phyloP scores from a whole-genome alignment of 495 filamentous ascomycete genomes.

The Aspergillus leporis region DNA sequence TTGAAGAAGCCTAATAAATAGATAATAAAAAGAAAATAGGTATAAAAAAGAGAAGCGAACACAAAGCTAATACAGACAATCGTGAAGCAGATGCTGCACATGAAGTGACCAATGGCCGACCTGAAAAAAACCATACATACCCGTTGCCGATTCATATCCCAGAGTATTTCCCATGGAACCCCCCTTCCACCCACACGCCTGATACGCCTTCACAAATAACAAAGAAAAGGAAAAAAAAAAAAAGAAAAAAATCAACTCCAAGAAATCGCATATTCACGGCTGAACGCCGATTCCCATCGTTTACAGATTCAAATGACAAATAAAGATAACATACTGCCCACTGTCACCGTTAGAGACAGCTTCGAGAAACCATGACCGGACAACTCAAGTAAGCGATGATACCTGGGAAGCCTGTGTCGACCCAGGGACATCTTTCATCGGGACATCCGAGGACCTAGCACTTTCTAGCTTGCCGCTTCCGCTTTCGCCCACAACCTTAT shows the following conservation, averaged over 20 bases:
- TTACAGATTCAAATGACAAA: constrained; percentile 19
- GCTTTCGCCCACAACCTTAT: constrained; percentile 12
- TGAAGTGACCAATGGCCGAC: constrained; percentile 12
- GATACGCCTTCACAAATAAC: constrained; percentile 30
- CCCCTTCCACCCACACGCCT: constrained; percentile 29
- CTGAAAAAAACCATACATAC: constrained; percentile 13
- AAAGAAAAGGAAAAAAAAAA: constrained; percentile 16
- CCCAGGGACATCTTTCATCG: constrained; percentile 36
- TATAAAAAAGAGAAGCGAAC: constrained; percentile 7
- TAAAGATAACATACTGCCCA: constrained; percentile 8
- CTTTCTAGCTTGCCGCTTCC: constrained; percentile 21
- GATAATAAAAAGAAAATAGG: constrained; percentile 9
- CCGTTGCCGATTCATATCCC: constrained; percentile 27
- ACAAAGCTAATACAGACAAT: constrained; percentile 25
- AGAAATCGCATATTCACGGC: constrained; percentile 17
- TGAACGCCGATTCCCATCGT: constrained; percentile 29
- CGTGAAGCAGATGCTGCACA: constrained; percentile 26
- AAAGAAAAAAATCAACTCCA: constrained; percentile 15
- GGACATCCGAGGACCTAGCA: constrained; percentile 26
- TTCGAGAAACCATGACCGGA: neutral
- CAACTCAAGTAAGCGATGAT: constrained; percentile 26
- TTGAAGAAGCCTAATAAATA: constrained; percentile 1
- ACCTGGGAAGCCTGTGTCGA: constrained; percentile 27
- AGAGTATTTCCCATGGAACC: constrained; percentile 36
- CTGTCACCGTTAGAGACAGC: neutral